These are phyloP conservation scores for Pseudogymnoascus sp. DNA, from an alignment of 2,329 filamentous ascomycete genomes.

Conservation along the genomic window DNA sequence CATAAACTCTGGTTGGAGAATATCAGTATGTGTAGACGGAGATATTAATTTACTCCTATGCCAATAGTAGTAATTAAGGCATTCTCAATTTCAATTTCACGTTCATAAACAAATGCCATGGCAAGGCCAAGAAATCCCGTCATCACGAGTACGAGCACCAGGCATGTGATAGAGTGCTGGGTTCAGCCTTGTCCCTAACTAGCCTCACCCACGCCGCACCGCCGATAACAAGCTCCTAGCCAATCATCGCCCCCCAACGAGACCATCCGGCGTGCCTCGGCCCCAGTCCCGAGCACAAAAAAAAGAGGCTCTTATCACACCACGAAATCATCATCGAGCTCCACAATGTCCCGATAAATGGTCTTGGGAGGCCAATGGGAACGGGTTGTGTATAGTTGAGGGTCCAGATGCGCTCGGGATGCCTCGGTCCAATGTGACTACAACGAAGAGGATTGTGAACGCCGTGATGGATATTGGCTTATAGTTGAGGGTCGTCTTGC, in stretches of 20 bases:
- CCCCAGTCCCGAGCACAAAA: background rate
- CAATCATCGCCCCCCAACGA: background rate
- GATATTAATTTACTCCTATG: background rate
- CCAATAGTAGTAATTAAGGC: no score
- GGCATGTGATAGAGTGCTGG: background rate
- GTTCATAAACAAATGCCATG: background rate
- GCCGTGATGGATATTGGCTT: slow-evolving; percentile 3
- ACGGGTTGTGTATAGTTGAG: background rate
- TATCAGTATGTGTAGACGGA: background rate
- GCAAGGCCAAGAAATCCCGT: background rate
- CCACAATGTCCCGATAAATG: background rate
- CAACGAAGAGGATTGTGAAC: background rate
- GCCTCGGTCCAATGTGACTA: background rate
- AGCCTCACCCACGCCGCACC: background rate
- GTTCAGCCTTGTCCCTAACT: background rate
- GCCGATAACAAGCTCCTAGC: background rate
- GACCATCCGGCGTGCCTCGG: background rate
- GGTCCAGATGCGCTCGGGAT: background rate
- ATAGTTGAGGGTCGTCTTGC: background rate
- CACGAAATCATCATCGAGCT: slow-evolving; percentile 4
- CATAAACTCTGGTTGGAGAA: background rate
- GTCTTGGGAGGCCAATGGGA: background rate
- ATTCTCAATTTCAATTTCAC: background rate
- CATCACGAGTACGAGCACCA: background rate
- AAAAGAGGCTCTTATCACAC: slow-evolving; percentile 7